phyloP scores from a whole-genome alignment of 2,329 filamentous ascomycete genomes.

The Beauveria varroae region DNA sequence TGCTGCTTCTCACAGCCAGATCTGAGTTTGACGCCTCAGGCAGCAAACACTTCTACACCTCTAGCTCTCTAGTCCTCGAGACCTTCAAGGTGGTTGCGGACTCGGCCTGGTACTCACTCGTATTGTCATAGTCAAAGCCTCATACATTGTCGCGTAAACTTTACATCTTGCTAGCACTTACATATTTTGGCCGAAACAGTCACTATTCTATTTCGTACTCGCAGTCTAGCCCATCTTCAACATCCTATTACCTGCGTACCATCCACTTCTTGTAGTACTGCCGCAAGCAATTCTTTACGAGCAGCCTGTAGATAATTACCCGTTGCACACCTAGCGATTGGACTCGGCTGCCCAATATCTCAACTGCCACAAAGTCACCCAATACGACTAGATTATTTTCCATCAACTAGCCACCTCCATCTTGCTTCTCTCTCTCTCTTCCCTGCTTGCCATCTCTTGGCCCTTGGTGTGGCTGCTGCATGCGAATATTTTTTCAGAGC shows the following conservation, averaged over 20 bases:
- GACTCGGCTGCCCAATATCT: background rate
- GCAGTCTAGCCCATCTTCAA: too few relatives aligned
- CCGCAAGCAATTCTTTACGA: background rate
- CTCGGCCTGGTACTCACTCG: too few relatives aligned
- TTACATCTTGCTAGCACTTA: background rate
- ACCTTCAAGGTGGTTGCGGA: background rate
- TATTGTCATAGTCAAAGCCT: too few relatives aligned
- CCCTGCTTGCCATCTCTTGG: background rate
- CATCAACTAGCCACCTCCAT: background rate
- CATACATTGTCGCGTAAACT: background rate
- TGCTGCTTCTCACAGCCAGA: background rate
- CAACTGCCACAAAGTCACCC: background rate
- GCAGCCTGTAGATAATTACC: background rate
- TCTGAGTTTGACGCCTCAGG: background rate
- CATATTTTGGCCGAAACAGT: background rate
- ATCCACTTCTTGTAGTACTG: too few relatives aligned
- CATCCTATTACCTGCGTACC: background rate
- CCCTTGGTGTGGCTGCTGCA: background rate
- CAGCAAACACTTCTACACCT: background rate
- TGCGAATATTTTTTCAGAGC: background rate
- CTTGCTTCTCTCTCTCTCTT: background rate
- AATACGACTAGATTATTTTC: background rate
- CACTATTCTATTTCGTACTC: background rate
- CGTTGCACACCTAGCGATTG: background rate
- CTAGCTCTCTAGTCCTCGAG: background rate